Evolutionary conservation across 2,329 filamentous ascomycete genomes (phyloP), one percentile per base, ranked within the genome.

Genomic region (Botrytis cinerea): DNA sequence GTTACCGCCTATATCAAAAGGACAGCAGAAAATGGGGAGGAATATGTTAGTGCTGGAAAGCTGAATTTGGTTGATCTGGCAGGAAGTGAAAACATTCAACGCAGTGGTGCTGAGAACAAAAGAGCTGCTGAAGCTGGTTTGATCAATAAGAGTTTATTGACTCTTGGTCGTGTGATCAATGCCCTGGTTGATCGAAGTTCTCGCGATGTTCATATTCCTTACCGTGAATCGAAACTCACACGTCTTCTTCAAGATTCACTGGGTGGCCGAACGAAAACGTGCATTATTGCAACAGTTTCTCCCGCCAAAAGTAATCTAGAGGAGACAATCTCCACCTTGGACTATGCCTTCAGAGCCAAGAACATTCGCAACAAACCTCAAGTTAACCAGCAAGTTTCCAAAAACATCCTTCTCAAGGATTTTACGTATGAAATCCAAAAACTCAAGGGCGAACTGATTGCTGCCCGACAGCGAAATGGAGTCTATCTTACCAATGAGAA

Each of bases 331-430:
- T 98, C 96, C 0, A 99, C 97, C 0, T 87, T 99, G 2, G 96
- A 99, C 82, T 99, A 99, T 81, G 97, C 96, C 18, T 98, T 98
- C 84, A 90, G 96, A 64, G 96, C 96, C 25, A 99, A 99, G 85
- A 98, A 99, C 78, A 99, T 99, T 79, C 92, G 93, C 68, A 99
- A 99, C 83, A 98, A 98, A 83, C 97, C 96, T 0, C 96, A 99
- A 80, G 87, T 97, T 78, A 99, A 98, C 82, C 93, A 94, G 67
- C 89, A 93, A 80, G 90, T 98, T 76, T 95, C 93, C 76, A 99
- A 98, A 83, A 97, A 96, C 83, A 97, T 94, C 4, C 83, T 99
- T 20, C 87, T 99, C 18, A 91, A 89, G 74, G 96, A 99, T 77
- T 97, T 97, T 76, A 96, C 95, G 0, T 85, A 87, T 38, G 96